Evolutionary conservation across 1,284 basidiomycete genomes (phyloP), one percentile per base, ranked within the genome.

Genomic region (Rhodotorula sp.): DNA sequence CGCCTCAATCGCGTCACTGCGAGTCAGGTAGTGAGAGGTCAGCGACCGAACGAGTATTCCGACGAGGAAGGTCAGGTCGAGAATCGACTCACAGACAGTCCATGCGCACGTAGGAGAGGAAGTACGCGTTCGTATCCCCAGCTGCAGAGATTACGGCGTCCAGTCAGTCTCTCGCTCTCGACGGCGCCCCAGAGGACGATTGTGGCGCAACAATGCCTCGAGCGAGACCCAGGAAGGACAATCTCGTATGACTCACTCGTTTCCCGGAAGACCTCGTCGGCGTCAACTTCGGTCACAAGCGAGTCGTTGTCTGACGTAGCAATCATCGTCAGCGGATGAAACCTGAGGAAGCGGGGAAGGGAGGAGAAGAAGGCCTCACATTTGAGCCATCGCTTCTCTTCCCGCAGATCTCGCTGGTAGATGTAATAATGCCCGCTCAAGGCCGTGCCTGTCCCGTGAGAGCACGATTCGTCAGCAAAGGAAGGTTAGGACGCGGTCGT

Each of bases 351-450:
- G 28, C 26, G 12, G 2, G 12, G 16, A 7, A 21, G 28, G 28
- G 28, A 1, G 6, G 10, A 67, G 7, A 21, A 43, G 38, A 43
- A 1, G 6, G 10, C 64, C 71, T 59, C 28, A 72, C 74, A 97
- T 82, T 95, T 97, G 85, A 94, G 93, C 92, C 93, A 97, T 61
- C 87, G 85, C 70, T 94, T 88, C 10, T 88, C 87, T 23, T 87
- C 82, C 45, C 86, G 84, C 31, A 93, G 83, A 79, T 92, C 85
- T 57, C 92, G 86, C 69, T 91, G 90, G 79, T 92, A 92, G 81
- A 94, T 91, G 83, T 91, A 93, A 80, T 93, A 92, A 81, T 94
- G 90, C 43, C 92, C 92, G 50, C 75, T 78, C 6, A 64, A 62
- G 12, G 77, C 77, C n/a, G 76, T 78, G 8, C 83, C 88, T 78